Percentiles rank a stretch among this genome's conserved stretches.
phyloP scores from a whole-genome alignment of 768 basidiomycete species.

The Galerina sulciceps region DNA sequence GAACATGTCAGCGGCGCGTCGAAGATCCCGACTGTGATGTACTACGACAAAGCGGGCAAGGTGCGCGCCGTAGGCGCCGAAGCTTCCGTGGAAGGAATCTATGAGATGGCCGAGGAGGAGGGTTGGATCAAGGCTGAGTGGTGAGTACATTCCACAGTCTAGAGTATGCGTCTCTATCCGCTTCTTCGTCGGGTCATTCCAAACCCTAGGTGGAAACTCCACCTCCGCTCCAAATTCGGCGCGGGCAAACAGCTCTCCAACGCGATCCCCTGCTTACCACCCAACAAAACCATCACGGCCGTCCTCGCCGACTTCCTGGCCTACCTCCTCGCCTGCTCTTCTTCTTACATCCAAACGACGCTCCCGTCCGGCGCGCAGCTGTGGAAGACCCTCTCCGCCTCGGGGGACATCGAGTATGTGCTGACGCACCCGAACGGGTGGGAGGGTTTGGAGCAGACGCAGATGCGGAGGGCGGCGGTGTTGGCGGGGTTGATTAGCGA shows the following conservation, averaged over 20 bases:
- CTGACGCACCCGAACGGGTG: constrained; percentile 56
- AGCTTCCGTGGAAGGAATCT: constrained; percentile 39
- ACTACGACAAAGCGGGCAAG: constrained; percentile 44
- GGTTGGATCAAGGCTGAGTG: constrained; percentile 53
- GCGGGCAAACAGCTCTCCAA: constrained; percentile 16
- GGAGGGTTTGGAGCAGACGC: constrained; percentile 58
- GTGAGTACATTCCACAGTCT: constrained; percentile 25
- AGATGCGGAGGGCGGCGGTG: constrained; percentile 56
- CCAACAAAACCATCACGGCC: constrained; percentile 27
- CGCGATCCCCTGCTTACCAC: constrained; percentile 38
- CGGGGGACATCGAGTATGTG: constrained; percentile 45
- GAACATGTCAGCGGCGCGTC: constrained; percentile 46
- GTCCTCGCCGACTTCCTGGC: constrained; percentile 48
- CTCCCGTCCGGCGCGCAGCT: constrained; percentile 39
- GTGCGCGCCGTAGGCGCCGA: constrained; percentile 53
- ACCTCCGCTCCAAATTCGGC: constrained; percentile 31
- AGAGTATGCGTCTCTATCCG: background rate
- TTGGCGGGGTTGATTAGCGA: constrained; percentile 52
- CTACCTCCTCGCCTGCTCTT: constrained; percentile 44
- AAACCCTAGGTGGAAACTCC: constrained; percentile 36
- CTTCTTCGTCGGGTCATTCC: background rate
- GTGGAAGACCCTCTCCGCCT: constrained; percentile 33
- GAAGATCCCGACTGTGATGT: constrained; percentile 35
- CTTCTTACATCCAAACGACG: constrained; percentile 40
- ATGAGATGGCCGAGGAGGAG: constrained; percentile 44